Base-by-base conservation (phyloP, 306 rosid genomes). In the Sophora flavescens region DNA sequence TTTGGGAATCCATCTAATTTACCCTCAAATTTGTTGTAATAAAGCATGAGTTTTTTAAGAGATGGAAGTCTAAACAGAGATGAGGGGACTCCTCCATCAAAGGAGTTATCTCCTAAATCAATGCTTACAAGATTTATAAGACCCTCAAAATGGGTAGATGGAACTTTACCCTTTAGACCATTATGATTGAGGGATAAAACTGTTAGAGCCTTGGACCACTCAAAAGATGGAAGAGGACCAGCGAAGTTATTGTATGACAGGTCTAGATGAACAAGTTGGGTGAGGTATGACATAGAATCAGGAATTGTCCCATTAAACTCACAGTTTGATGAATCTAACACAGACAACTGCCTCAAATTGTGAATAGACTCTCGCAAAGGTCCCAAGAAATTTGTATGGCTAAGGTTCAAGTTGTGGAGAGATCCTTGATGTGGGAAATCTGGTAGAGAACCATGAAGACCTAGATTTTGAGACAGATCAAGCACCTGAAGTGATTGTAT, bases 141-240 rank as follows among this genome's bases (percentile, higher is more conserved):
- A 39, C 74, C 74, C 5, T 68, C 60, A 68, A 68, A 68, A 48
- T 68, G 57, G n/a, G 30, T 30, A 1, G 74, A 48, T 48, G 74
- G 60, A 48, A 68, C 3, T 48, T 42, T 4, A n/a, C 73, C 73
- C 8, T 0, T 32, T 0, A 68, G 30, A 8, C 8, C 0, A 30
- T 68, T 68, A 30, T 48, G 74, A 68, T 68, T 28, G 6, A 68
- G 44, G 44, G 73, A 75, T 5, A 86, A 26, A 47, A 57, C 10
- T 18, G 36, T 58, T 42, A 86, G 84, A 13, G 44, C 59, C 52
- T 63, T 80, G 61, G 87, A 68, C 54, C 5, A 67, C 5, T 58
- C 67, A 12, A 84, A 79, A 14, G 85, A 84, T 62, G 90, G 91
- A 2, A 87, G 64, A 6, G 63, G 42, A 17, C 91, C 85, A 1